Base-by-base conservation (phyloP, 2,329 filamentous ascomycete genomes). In the Trichoderma sp. region DNA sequence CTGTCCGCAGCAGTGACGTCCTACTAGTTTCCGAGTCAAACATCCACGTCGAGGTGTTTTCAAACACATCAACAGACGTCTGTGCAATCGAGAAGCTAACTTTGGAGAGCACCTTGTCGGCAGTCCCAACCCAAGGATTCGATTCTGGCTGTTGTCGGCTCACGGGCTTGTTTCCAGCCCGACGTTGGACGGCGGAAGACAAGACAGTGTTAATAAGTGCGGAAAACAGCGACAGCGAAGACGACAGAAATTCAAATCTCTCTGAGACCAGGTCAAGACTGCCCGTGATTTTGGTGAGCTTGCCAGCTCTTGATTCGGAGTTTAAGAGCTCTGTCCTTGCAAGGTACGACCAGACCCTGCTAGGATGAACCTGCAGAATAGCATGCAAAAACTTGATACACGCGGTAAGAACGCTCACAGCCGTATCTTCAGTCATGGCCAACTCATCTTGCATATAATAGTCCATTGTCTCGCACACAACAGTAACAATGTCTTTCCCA, bases 281-380 rank as follows among this genome's bases (percentile, higher is more conserved):
- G n/a, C 92, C 92, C 3, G 96, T 87, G 61, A 98, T 89, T 59
- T 88, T 88, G 45, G 90, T 87, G 69, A 99, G 84, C 69, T 91
- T 89, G 12, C 93, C 92, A 15, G 89, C 89, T 70, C 89, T 90
- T 10, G 92, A 89, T 71, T 93, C 90, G 6, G 89, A 87, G 72
- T 91, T 91, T 54, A 99, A 83, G 19, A 99, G 82, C 70, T 90
- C 88, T 76, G 92, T 96, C 67, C 92, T 89, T 4, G 90, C 88
- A 73, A 99, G 85, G 76, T 94, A 92, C 4, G 94, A 93, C 94
- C 95, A 98, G 6, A 97, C 89, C 69, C 94, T 86, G 67, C 91
- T 91, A 0, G 95, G 94, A 61, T 90, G 87, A n/a, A 86, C 91
- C 73, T 85, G 84, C 29, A 95, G 79, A 19, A 96, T 81, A 3